These are phyloP conservation scores for Colletotrichum sp. DNA, from an alignment of 2,329 filamentous ascomycete species.

Conservation along the genomic window DNA sequence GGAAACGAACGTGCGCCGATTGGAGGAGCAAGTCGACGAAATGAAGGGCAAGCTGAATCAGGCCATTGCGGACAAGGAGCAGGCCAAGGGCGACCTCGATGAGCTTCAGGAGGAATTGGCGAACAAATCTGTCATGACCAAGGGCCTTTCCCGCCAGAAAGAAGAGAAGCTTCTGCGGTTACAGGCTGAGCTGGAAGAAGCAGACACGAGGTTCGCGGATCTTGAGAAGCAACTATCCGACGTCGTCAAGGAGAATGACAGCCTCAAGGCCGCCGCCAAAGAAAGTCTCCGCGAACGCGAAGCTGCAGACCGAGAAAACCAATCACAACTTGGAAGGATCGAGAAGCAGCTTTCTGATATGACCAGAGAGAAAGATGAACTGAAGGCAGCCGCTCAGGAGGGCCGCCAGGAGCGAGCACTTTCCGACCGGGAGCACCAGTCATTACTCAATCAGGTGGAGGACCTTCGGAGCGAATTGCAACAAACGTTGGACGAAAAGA, in stretches of 20 bases:
- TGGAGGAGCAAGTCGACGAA: conserved; percentile 60
- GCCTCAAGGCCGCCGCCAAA: conserved; percentile 48
- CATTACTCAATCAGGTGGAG: conserved; percentile 56
- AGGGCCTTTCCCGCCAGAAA: conserved; percentile 75
- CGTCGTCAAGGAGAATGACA: conserved; percentile 50
- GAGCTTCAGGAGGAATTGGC: conserved; percentile 79
- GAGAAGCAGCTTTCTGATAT: conserved; percentile 55
- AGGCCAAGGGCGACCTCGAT: conserved; percentile 63
- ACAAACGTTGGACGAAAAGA: conserved; percentile 67
- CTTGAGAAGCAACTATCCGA: conserved; percentile 56
- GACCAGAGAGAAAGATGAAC: conserved; percentile 48
- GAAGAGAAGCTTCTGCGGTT: conserved; percentile 73
- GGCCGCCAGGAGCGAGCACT: conserved; percentile 48
- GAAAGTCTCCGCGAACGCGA: conserved; percentile 49
- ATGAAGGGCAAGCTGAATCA: conserved; percentile 59
- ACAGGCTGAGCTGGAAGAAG: conserved; percentile 67
- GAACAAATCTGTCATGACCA: conserved; percentile 79
- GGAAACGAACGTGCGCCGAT: conserved; percentile 55
- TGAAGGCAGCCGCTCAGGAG: conserved; percentile 50
- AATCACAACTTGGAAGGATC: conserved; percentile 47
- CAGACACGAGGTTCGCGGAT: conserved; percentile 51
- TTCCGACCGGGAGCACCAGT: conserved; percentile 39
- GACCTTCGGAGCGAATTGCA: conserved; percentile 65
- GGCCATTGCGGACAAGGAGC: conserved; percentile 58
- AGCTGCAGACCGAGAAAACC: conserved; percentile 39